Conservation (phyloP, 1,284 basidiomycete genomes). For the Rhizoctonia solani region DNA sequence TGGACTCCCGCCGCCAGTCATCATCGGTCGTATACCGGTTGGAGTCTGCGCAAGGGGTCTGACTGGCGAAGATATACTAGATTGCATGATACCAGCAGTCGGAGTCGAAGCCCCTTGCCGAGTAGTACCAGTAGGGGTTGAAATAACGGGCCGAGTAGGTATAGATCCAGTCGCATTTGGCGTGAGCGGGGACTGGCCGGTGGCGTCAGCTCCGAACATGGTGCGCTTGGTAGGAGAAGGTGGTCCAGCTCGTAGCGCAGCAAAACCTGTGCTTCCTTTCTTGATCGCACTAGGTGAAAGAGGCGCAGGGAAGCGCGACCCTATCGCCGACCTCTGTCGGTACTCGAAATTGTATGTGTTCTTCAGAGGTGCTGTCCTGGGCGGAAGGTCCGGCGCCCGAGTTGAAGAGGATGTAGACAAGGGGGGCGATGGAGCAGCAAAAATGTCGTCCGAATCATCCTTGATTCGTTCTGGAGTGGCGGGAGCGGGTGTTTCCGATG, state of each 20-base stretch:
- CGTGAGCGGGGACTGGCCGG: background rate
- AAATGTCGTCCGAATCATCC: background rate
- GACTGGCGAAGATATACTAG: slow-evolving; percentile 3
- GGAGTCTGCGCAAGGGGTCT: slow-evolving; percentile 26
- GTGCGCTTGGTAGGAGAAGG: slow-evolving; percentile 22
- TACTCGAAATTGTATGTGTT: slow-evolving; percentile 26
- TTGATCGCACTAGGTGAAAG: slow-evolving; percentile 30
- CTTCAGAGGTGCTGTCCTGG: background rate
- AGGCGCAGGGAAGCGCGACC: slow-evolving; percentile 27
- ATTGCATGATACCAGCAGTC: background rate
- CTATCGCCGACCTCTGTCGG: background rate
- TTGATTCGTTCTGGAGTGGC: background rate
- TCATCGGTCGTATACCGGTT: slow-evolving; percentile 31
- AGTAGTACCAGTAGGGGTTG: background rate
- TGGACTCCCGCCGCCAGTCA: slow-evolving; percentile 26
- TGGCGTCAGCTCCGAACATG: slow-evolving; percentile 9
- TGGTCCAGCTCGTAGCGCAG: slow-evolving; percentile 18
- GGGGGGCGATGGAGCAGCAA: background rate
- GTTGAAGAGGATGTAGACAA: background rate
- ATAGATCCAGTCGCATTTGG: background rate
- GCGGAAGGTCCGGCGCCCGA: background rate
- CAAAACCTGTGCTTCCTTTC: slow-evolving; percentile 20
- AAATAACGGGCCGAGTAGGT: background rate
- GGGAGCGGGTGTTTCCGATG: background rate
- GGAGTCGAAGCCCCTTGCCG: background rate